These are phyloP conservation scores for Aspergillus flavus DNA, from an alignment of 2,329 filamentous ascomycete genomes.

Conservation along the genomic window DNA sequence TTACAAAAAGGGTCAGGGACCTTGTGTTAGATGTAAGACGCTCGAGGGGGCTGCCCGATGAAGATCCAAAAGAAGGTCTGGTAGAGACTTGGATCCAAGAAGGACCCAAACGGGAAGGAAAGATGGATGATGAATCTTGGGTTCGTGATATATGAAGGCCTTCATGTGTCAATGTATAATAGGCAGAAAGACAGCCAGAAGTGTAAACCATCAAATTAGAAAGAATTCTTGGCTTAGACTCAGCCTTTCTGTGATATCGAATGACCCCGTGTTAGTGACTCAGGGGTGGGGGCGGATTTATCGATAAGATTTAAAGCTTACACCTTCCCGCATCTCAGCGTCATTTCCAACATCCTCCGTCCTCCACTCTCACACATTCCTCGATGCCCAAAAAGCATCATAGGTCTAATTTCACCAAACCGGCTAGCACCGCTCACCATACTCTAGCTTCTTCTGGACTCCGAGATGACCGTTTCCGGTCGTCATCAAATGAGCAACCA, in stretches of 20 bases:
- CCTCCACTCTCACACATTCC: constrained; percentile 13
- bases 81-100: constrained; percentile 78
- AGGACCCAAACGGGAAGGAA: constrained; percentile 56
- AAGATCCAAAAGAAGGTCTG: constrained; percentile 74
- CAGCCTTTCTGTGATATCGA: not conserved
- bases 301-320: constrained; percentile 4
- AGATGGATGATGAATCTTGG: constrained; percentile 63
- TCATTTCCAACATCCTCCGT: constrained; percentile 8
- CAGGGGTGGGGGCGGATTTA: not conserved
- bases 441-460: constrained; percentile 36
- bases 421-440: constrained; percentile 43
- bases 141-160: constrained; percentile 57
- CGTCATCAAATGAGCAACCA: constrained; percentile 26
- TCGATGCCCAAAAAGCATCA: constrained; percentile 54
- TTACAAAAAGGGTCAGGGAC: constrained; percentile 74
- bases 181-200: constrained; percentile 8
- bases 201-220: constrained; percentile 15
- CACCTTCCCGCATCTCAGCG: constrained; percentile 7
- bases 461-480: constrained; percentile 26
- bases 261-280: not conserved
- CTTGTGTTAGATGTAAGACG: constrained; percentile 79
- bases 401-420: constrained; percentile 42
- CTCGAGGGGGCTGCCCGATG: constrained; percentile 72
- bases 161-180: constrained; percentile 14
- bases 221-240: not conserved